phyloP scores from a whole-genome alignment of 2,329 filamentous ascomycete genomes.

The Leptoxyphium fumago region DNA sequence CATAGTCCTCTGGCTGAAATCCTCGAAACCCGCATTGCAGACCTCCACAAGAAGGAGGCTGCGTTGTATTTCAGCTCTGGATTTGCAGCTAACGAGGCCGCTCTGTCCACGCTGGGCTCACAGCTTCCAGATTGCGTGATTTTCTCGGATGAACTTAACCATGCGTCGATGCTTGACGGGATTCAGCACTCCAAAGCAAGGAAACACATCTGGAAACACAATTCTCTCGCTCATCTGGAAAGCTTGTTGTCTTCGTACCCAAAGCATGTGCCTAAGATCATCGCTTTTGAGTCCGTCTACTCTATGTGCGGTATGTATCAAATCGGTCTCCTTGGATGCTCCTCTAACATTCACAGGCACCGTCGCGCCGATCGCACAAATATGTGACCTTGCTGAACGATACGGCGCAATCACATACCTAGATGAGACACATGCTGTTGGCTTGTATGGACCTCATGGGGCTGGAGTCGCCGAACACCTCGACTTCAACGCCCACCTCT shows the following conservation, averaged over 20 bases:
- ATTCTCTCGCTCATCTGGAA: constrained; percentile 76
- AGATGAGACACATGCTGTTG: constrained; percentile 91
- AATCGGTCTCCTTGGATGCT: neutral
- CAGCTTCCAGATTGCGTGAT: constrained; percentile 90
- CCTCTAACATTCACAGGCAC: constrained; percentile 35
- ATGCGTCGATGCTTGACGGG: constrained; percentile 95
- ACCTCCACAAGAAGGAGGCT: constrained; percentile 74
- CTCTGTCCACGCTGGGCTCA: constrained; percentile 77
- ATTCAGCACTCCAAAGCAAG: constrained; percentile 88
- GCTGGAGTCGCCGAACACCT: constrained; percentile 90
- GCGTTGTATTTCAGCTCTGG: constrained; percentile 88
- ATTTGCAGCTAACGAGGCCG: constrained; percentile 92
- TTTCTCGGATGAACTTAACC: constrained; percentile 82
- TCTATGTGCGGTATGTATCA: constrained; percentile 60
- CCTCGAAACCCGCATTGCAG: constrained; percentile 64
- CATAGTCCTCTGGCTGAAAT: constrained; percentile 84
- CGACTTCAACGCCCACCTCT: constrained; percentile 69
- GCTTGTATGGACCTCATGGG: constrained; percentile 89
- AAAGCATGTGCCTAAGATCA: constrained; percentile 75
- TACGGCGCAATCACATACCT: constrained; percentile 91
- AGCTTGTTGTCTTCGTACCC: constrained; percentile 75
- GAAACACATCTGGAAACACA: constrained; percentile 95
- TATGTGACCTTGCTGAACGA: constrained; percentile 85
- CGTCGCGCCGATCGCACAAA: constrained; percentile 80
- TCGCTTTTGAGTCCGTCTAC: constrained; percentile 92